phyloP scores from a whole-genome alignment of 1,284 basidiomycete genomes.

The Singerocomus rubriflavus region DNA sequence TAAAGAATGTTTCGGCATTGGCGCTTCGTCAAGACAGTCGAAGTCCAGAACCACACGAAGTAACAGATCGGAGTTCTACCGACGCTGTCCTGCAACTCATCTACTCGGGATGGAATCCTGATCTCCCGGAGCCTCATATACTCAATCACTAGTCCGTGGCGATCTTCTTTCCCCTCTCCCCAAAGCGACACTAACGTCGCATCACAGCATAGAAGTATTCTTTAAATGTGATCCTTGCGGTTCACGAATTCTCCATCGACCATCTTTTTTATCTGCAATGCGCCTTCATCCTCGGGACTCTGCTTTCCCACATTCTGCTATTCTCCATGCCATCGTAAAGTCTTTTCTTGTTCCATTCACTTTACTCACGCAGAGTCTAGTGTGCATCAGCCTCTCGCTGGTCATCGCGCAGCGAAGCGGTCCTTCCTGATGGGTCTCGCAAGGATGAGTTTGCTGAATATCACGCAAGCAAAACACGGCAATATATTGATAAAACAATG shows the following conservation, averaged over 20 bases:
- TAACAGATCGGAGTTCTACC: constrained; percentile 36
- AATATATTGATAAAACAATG: constrained; percentile 82
- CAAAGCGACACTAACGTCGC: constrained; percentile 1
- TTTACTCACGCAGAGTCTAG: constrained; percentile 39
- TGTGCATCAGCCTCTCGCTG: constrained; percentile 83
- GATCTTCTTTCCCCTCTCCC: constrained; percentile 10
- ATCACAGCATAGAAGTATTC: constrained; percentile 68
- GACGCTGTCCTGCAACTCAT: constrained; percentile 62
- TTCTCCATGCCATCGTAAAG: constrained; percentile 76
- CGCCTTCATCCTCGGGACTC: constrained; percentile 71
- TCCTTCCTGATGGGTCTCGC: constrained; percentile 66
- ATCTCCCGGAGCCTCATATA: constrained; percentile 68
- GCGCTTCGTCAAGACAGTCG: constrained; percentile 43
- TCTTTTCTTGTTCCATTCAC: not conserved
- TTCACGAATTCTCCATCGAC: constrained; percentile 71
- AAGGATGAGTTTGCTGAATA: constrained; percentile 80
- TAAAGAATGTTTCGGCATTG: constrained; percentile 8
- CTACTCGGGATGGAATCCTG: constrained; percentile 76
- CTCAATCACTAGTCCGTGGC: constrained; percentile 68
- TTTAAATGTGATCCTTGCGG: constrained; percentile 82
- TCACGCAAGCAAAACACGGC: constrained; percentile 78
- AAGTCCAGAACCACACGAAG: constrained; percentile 47
- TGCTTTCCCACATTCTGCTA: constrained; percentile 76
- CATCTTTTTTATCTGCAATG: constrained; percentile 76
- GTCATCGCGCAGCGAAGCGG: constrained; percentile 65